Evolutionary conservation across 2,329 filamentous ascomycete species (phyloP).

Genomic region (Metarhizium robertsii): DNA sequence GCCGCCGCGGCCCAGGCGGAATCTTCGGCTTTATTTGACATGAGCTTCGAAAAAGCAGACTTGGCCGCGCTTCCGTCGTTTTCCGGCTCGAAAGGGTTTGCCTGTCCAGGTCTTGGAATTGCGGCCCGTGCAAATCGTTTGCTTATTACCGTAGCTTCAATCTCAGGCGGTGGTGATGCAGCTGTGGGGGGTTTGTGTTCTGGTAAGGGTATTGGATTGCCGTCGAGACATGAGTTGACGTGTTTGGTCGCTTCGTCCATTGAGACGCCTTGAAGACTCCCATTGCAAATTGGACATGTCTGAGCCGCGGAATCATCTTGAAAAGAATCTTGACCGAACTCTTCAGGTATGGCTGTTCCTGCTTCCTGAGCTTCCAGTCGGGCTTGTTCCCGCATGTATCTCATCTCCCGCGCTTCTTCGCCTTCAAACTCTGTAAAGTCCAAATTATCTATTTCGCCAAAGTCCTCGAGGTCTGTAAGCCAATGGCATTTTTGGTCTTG

Average conservation of each 20-base stretch:
- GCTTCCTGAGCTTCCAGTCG: slow-evolving; percentile 52
- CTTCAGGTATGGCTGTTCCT: slow-evolving; percentile 27
- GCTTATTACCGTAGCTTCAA: slow-evolving; percentile 30
- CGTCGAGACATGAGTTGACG: slow-evolving; percentile 89
- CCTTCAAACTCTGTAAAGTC: slow-evolving; percentile 42
- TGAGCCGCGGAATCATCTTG: slow-evolving; percentile 22
- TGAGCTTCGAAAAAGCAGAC: slow-evolving; percentile 86
- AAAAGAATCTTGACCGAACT: slow-evolving; percentile 21
- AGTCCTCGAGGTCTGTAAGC: slow-evolving; percentile 25
- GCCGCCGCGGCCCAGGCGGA: slow-evolving; percentile 83
- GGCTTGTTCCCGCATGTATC: slow-evolving; percentile 69
- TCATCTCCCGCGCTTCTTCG: slow-evolving; percentile 56
- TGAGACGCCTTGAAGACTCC: slow-evolving; percentile 49
- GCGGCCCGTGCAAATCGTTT: slow-evolving; percentile 59
- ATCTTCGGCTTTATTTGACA: slow-evolving; percentile 87
- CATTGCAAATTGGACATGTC: slow-evolving; percentile 70
- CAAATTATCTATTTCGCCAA: slow-evolving; percentile 46
- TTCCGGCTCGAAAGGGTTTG: slow-evolving; percentile 59
- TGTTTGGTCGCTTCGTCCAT: slow-evolving; percentile 66
- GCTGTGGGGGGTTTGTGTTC: slow-evolving; percentile 12
- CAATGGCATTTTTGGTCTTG: slow-evolving; percentile 22
- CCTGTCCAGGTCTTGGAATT: slow-evolving; percentile 69
- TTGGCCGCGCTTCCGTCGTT: slow-evolving; percentile 28
- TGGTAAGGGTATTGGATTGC: slow-evolving; percentile 55
- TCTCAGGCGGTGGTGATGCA: slow-evolving; percentile 11